Conservation (phyloP, 495 filamentous ascomycete genomes). For the Neurospora sp. region DNA sequence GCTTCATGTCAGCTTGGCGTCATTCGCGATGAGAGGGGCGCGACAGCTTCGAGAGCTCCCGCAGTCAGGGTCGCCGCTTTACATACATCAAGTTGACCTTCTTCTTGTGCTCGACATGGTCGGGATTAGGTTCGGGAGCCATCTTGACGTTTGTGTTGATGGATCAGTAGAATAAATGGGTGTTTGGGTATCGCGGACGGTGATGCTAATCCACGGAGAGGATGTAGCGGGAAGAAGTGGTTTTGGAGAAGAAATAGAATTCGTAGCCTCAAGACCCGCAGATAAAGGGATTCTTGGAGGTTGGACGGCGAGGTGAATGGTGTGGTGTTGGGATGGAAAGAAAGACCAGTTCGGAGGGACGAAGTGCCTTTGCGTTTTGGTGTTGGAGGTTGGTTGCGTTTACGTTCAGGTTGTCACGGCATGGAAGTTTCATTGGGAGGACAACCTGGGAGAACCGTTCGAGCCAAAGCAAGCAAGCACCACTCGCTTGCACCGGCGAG, state of each 20-base stretch:
- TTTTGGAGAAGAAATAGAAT: not conserved
- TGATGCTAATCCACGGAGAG: not conserved
- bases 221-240: not conserved
- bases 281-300: not conserved
- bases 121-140: conserved; percentile 26
- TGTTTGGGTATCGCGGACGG: conserved; percentile 5
- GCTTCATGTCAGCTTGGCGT: conserved; percentile 19
- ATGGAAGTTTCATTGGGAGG: conserved; percentile 1
- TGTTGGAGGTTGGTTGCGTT: not conserved
- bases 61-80: not conserved
- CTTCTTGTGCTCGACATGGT: conserved; percentile 74
- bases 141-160: conserved; percentile 20
- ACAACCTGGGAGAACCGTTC: not conserved
- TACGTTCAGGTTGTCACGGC: not conserved
- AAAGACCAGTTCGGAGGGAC: not conserved
- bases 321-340: not conserved
- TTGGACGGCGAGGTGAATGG: not conserved
- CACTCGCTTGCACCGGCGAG: not conserved
- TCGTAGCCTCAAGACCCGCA: not conserved
- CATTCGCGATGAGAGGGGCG: not conserved
- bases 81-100: conserved; percentile 88
- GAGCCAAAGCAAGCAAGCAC: not conserved
- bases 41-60: conserved; percentile 2
- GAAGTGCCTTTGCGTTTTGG: conserved; percentile 1
- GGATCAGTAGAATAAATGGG: conserved; percentile 5